A percentile compares a stretch with the other conserved stretches of the same genome.
Evolutionary conservation across 139 green algal species (phyloP).

Genomic region (Astrephomene gubernaculifera): DNA sequence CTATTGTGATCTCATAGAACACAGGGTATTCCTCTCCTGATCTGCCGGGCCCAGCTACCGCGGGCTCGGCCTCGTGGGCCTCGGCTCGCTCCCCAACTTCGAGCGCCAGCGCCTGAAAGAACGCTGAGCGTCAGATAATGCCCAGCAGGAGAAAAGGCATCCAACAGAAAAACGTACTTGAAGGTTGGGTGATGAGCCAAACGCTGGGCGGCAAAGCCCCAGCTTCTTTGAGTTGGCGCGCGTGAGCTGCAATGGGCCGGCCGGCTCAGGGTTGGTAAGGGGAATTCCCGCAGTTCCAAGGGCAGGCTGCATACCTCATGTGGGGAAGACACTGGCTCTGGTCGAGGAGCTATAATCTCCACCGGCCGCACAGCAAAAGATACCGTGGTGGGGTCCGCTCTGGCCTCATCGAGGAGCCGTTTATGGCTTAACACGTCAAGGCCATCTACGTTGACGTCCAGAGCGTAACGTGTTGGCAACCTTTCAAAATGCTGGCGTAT

Average conservation of each 20-base stretch:
- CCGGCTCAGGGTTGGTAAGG: no score
- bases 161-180: conserved; percentile 73
- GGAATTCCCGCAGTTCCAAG: no score
- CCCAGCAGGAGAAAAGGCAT: not conserved
- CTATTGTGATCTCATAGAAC: conserved; percentile 95
- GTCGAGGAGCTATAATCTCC: conserved; percentile 68
- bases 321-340: not conserved
- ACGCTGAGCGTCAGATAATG: not conserved
- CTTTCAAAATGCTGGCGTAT: conserved; percentile 86
- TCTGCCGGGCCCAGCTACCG: not conserved
- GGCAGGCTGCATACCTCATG: conserved; percentile 12
- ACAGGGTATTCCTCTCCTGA: conserved; percentile 43
- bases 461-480: conserved; percentile 87
- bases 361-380: conserved; percentile 90
- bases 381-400: conserved; percentile 80
- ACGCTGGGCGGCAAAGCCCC: conserved; percentile 81
- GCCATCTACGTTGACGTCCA: conserved; percentile 92
- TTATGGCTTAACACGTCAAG: conserved; percentile 95
- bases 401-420: conserved; percentile 89
- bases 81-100: conserved; percentile 69
- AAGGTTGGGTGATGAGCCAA: conserved; percentile 92
- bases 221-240: conserved; percentile 36
- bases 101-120: conserved; percentile 76
- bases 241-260: conserved; percentile 24
- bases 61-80: conserved; percentile 33